Conservation (phyloP, 2,329 filamentous ascomycete genomes). For the Calonectria naviculata region DNA sequence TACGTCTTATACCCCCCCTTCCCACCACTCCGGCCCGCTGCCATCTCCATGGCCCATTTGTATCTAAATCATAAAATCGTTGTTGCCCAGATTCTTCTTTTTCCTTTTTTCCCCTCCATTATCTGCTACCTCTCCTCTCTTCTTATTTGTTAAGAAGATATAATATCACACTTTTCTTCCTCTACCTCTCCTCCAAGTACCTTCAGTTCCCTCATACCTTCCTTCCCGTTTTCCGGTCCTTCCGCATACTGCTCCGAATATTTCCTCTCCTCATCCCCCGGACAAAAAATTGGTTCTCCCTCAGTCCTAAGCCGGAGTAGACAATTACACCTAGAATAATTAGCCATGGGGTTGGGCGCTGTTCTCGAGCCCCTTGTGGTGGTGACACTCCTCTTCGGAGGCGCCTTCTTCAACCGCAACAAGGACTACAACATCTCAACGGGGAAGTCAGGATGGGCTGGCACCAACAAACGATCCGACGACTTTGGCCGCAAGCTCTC, state of each 20-base stretch:
- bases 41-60: slow-evolving; percentile 3
- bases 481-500: slow-evolving; percentile 40
- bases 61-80: background rate
- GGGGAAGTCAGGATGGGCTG: slow-evolving; percentile 33
- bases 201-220: background rate
- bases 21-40: background rate
- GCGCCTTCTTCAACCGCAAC: slow-evolving; percentile 57
- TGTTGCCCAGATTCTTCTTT: background rate
- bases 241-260: background rate
- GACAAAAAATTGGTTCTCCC: background rate
- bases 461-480: slow-evolving; percentile 43
- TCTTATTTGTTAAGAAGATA: background rate
- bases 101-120: background rate
- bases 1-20: background rate
- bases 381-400: slow-evolving; percentile 55
- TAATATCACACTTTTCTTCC: background rate
- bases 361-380: slow-evolving; percentile 56
- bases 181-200: background rate
- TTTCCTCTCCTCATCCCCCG: background rate
- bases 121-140: background rate
- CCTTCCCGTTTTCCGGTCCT: background rate
- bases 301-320: background rate
- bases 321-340: background rate
- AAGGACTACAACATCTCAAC: slow-evolving; percentile 47
- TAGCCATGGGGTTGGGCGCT: slow-evolving; percentile 52